These are phyloP conservation scores for Pseudogymnoascus sp. DNA, from an alignment of 2,329 filamentous ascomycete species.

Conservation along the genomic window DNA sequence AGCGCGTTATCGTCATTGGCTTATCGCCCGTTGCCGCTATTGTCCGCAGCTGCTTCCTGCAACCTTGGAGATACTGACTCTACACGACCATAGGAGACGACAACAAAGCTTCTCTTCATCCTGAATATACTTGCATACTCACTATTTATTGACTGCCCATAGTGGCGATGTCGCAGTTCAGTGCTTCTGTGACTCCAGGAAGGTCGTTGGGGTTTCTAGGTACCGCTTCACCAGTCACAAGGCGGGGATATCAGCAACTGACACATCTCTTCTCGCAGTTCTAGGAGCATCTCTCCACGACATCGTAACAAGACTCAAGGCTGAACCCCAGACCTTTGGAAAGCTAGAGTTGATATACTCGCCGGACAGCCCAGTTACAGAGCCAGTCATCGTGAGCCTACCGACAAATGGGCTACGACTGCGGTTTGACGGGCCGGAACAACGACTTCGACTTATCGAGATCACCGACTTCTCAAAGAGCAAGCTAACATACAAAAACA, in stretches of 20 bases:
- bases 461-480: constrained; percentile 84
- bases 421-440: constrained; percentile 89
- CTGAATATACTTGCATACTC: not conserved
- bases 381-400: constrained; percentile 68
- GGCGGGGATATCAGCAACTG: not conserved
- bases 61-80: constrained; percentile 2
- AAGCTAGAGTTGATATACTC: constrained; percentile 79
- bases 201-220: constrained; percentile 42
- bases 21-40: not conserved
- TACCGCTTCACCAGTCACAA: constrained; percentile 29
- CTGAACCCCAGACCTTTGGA: constrained; percentile 74
- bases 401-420: constrained; percentile 82
- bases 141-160: not conserved
- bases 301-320: constrained; percentile 77
- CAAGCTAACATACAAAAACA: constrained; percentile 72
- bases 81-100: not conserved
- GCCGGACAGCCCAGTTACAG: constrained; percentile 61
- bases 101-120: not conserved
- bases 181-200: constrained; percentile 59
- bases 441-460: constrained; percentile 84
- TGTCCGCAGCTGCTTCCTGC: not conserved
- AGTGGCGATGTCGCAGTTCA: constrained; percentile 39
- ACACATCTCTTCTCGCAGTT: constrained; percentile 42
- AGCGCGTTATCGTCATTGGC: not conserved
- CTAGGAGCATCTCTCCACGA: constrained; percentile 90